Conservation (phyloP, 345 rosid genomes). For the Melaleuca quinquenervia region DNA sequence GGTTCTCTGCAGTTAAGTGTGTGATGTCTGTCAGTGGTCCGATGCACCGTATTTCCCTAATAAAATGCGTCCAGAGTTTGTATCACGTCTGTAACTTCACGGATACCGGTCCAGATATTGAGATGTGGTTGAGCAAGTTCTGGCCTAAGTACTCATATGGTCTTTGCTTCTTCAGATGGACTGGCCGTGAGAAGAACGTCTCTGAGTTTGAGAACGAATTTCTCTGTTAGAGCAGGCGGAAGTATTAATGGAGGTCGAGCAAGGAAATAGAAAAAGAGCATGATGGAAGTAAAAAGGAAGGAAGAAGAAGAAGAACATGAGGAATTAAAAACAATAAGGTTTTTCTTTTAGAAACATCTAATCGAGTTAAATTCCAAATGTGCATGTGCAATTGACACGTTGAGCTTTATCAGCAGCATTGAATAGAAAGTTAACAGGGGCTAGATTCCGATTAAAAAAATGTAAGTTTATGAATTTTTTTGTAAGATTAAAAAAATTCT, state of each 20-base stretch:
- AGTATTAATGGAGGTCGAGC: background rate
- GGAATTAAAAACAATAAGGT: background rate
- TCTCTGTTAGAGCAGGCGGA: background rate
- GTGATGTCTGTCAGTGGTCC: background rate
- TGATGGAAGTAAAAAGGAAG: background rate
- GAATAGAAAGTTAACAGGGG: background rate
- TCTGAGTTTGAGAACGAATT: background rate
- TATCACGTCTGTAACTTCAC: background rate
- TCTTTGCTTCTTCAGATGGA: background rate
- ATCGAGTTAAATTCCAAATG: background rate
- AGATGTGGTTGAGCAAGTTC: background rate
- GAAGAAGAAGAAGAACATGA: background rate
- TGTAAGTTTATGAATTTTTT: too few relatives aligned
- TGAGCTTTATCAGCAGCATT: background rate
- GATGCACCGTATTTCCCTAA: background rate
- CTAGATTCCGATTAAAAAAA: too few relatives aligned
- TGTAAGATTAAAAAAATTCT: background rate
- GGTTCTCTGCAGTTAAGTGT: background rate
- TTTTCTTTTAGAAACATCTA: too few relatives aligned
- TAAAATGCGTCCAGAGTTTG: background rate
- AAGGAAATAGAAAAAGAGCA: background rate
- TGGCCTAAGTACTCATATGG: background rate
- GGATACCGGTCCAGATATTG: fast-evolving
- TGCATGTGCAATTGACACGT: background rate
- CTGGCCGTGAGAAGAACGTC: background rate